Evolutionary conservation across 202 grass and related monocot species (phyloP).

Genomic region (Panicum hallii): DNA sequence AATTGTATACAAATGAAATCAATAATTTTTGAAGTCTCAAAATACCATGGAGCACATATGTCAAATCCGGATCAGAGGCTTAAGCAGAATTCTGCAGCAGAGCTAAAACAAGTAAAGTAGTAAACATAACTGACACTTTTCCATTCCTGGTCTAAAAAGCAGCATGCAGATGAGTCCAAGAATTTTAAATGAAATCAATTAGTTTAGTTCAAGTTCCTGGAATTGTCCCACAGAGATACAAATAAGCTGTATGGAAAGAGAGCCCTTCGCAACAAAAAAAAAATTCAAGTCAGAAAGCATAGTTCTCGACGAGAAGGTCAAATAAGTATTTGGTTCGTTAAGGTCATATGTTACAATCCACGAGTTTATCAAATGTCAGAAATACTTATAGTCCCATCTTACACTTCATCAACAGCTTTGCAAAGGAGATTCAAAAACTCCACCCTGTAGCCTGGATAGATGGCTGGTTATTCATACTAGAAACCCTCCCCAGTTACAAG

Average conservation of each 20-base stretch:
- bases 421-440: background rate
- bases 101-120: slow-evolving; percentile 34
- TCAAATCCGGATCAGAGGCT: slow-evolving; percentile 12
- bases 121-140: slow-evolving; percentile 9
- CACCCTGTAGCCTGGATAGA: background rate
- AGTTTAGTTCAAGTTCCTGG: slow-evolving; percentile 17
- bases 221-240: background rate
- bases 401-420: background rate
- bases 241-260: slow-evolving; percentile 3
- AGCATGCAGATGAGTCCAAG: slow-evolving; percentile 1
- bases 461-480: background rate
- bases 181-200: background rate
- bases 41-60: background rate
- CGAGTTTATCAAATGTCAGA: slow-evolving; percentile 14
- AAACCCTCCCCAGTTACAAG: background rate
- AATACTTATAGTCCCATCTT: background rate
- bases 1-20: slow-evolving; percentile 2
- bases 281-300: background rate
- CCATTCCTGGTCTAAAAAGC: slow-evolving; percentile 15
- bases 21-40: background rate
- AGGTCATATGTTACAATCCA: slow-evolving; percentile 23
- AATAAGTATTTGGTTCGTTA: slow-evolving; percentile 3
- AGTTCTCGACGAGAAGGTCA: background rate
- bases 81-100: slow-evolving; percentile 31
- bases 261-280: background rate